These are phyloP conservation scores for Cinchona pubescens DNA, from an alignment of 257 asterid genomes.

Conservation along the genomic window DNA sequence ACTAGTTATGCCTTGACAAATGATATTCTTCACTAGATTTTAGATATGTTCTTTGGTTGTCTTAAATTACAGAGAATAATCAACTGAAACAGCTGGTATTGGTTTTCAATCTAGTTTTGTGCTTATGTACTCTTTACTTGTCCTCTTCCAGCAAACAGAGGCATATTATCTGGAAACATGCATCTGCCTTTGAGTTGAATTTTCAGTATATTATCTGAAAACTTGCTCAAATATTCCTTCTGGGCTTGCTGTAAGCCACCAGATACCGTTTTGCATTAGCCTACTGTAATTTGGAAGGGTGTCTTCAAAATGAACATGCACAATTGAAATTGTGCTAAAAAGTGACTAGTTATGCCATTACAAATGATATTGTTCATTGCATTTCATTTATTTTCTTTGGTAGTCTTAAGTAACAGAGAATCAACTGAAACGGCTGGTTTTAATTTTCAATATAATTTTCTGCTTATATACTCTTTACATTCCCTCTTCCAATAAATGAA, in stretches of 20 bases:
- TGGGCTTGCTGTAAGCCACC: neutral
- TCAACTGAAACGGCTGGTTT: neutral
- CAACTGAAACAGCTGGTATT: too few relatives aligned
- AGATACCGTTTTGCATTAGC: neutral
- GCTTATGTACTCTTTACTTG: too few relatives aligned
- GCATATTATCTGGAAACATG: too few relatives aligned
- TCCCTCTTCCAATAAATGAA: neutral
- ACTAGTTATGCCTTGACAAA: too few relatives aligned
- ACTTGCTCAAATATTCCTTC: neutral
- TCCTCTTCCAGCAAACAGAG: too few relatives aligned
- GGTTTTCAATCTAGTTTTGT: too few relatives aligned
- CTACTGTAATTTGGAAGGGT: neutral
- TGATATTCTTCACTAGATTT: too few relatives aligned
- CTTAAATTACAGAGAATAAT: too few relatives aligned
- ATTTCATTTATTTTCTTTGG: neutral
- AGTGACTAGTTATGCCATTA: neutral
- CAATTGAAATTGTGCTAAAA: neutral
- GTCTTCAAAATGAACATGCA: neutral
- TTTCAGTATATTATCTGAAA: too few relatives aligned
- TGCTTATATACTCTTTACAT: neutral
- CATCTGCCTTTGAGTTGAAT: too few relatives aligned
- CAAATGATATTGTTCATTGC: neutral
- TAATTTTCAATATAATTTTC: slow-evolving; percentile 4
- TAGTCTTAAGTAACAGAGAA: neutral
- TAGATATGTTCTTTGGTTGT: too few relatives aligned